These are phyloP conservation scores for Cadophora gregata DNA, from an alignment of 2,329 filamentous ascomycete species.

Conservation along the genomic window DNA sequence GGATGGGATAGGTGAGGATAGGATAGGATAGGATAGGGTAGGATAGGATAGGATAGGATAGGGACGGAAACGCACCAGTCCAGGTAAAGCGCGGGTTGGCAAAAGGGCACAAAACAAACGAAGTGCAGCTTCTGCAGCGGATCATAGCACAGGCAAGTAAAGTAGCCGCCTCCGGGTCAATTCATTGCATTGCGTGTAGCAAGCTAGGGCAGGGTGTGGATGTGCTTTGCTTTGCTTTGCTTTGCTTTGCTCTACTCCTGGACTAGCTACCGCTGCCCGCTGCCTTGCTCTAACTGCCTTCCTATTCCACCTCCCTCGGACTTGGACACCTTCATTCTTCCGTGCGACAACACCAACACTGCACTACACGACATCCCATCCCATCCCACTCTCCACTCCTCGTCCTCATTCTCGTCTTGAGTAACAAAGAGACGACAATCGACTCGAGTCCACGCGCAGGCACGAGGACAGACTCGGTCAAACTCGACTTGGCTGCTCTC, in stretches of 20 bases:
- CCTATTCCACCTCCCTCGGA: background rate
- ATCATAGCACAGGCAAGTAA: background rate
- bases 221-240: background rate
- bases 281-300: background rate
- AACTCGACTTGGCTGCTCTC: background rate
- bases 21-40: no score
- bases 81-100: background rate
- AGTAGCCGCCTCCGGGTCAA: constrained; percentile 4
- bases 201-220: background rate
- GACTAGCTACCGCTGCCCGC: no score
- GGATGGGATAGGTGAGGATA: background rate
- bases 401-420: constrained; percentile 8
- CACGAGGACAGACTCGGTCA: background rate
- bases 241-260: background rate
- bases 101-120: background rate
- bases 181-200: background rate
- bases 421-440: background rate
- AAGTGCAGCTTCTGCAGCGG: background rate
- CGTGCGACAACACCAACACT: constrained; percentile 7
- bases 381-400: background rate
- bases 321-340: constrained; percentile 1
- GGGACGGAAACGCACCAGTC: background rate
- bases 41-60: background rate
- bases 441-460: background rate
- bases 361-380: background rate